Base-by-base conservation (phyloP, 805 yeast species). In the Isabelozyma heimii region DNA sequence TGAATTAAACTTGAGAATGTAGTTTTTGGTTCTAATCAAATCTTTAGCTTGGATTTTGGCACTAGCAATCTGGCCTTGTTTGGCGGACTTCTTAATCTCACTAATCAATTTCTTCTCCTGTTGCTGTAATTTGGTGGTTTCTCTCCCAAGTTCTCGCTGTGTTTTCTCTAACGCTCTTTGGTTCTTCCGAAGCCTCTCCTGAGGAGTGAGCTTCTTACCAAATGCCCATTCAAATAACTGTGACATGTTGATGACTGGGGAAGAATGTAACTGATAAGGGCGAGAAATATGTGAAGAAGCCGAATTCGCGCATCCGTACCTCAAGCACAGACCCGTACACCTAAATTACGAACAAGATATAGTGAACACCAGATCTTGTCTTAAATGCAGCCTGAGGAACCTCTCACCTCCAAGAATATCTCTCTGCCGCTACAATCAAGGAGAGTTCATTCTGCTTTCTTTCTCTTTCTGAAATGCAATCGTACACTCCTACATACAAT, bases 1-100 rank as follows among this genome's bases (percentile, higher is more conserved):
- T 56, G 80, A 80, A 64, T 89, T 90, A 69, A 94, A 95, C 70
- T 94, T 94, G 55, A 84, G 86, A 50, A 91, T 81, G 65, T 91
- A 80, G 51, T 80, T 83, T 62, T 90, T 81, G 0, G 98, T 94
- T 49, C 99, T 79, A 24, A 94, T 90, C 43, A 94, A 77, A 66
- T 94, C 99, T 65, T 90, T 89, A 33, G 99, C 98, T 75, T 94
- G 97, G 40, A 95, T 87, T 70, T 90, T 91, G 48, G 96, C 91
- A 10, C 96, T 90, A 40, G 86, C 82, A 48, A 89, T 77, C 67
- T 92, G 97, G 40, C 96, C 96, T 52, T 76, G 83, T 64, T 91
- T 91, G 4, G 97, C 99, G 9, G 92, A 82, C 65, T 87, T 90
- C 66, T 91, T 91, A 62, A 94, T 92, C 48, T 94, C 99, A 28